A percentile compares a stretch with the other conserved stretches of the same genome.
Evolutionary conservation across 495 filamentous ascomycete genomes (phyloP).

Genomic region (Terfezia claveryi): DNA sequence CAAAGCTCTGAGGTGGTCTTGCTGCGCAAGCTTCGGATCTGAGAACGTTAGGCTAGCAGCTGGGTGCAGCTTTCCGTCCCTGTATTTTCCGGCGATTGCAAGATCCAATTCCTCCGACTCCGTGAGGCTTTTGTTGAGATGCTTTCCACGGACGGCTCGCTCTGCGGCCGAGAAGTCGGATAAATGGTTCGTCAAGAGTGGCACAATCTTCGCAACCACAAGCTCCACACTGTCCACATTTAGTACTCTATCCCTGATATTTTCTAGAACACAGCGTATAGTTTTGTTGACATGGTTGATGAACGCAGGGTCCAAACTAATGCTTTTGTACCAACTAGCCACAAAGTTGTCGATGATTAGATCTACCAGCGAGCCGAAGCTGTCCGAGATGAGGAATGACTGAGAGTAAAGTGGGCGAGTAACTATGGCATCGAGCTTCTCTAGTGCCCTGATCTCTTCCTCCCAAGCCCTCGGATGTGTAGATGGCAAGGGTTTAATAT

Average conservation of each 20-base stretch:
- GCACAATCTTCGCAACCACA: slow-evolving; percentile 58
- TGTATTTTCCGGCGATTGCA: slow-evolving; percentile 82
- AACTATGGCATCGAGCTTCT: slow-evolving; percentile 23
- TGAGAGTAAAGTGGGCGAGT: slow-evolving; percentile 46
- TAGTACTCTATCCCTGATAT: slow-evolving; percentile 44
- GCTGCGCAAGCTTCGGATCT: slow-evolving; percentile 60
- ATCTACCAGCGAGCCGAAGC: slow-evolving; percentile 57
- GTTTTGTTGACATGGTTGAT: slow-evolving; percentile 62
- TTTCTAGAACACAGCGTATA: slow-evolving; percentile 50
- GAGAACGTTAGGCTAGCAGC: slow-evolving; percentile 65
- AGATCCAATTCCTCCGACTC: slow-evolving; percentile 90
- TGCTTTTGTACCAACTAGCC: slow-evolving; percentile 65
- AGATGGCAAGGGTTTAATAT: slow-evolving; percentile 12
- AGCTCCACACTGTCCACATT: slow-evolving; percentile 60
- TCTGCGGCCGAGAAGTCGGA: slow-evolving; percentile 83
- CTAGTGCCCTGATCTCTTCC: slow-evolving; percentile 6
- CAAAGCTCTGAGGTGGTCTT: slow-evolving; percentile 60
- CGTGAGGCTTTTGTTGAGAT: slow-evolving; percentile 71
- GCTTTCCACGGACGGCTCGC: slow-evolving; percentile 59
- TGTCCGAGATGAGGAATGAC: slow-evolving; percentile 57
- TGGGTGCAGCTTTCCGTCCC: slow-evolving; percentile 68
- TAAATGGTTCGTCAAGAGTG: slow-evolving; percentile 77
- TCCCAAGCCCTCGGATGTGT: slow-evolving; percentile 8
- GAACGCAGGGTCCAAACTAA: slow-evolving; percentile 62
- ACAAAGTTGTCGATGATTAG: slow-evolving; percentile 69